Base-by-base conservation (phyloP, 2,329 filamentous ascomycete species). In the Arthrobotrys pseudoclavata region DNA sequence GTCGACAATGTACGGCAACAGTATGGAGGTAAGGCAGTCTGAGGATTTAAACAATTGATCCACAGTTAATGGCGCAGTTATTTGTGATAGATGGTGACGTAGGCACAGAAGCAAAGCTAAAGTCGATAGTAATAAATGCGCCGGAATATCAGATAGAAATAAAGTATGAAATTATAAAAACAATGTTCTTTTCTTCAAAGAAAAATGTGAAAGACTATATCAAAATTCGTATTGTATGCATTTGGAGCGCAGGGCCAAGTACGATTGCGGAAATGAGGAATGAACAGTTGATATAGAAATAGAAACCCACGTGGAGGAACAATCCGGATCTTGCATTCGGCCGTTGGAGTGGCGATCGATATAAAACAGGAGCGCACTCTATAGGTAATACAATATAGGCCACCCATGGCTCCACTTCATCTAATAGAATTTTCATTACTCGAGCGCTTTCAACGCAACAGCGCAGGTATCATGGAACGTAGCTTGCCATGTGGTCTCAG, bases 271-370 rank as follows among this genome's bases (percentile, higher is more conserved):
- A 57, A 57, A 52, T n/a, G 18, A 45, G 62, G 63, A 55, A 37
- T 62, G 42, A 48, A 15, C 15, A 48, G 9, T 53, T 61, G 20
- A 72, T 64, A 72, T 60, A 68, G 68, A 69, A 53, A 57, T 55
- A 68, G 64, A 68, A 68, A 69, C 71, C 71, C 71, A 76, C 71
- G 71, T 69, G 71, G 71, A 55, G 12, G 24, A 47, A 52, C n/a
- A 26, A 22, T 45, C 50, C 68, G 68, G 68, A 71, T 50, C 68
- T 47, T 48, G 68, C 53, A 57, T 64, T 71, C 55, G 42, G 55
- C 40, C 60, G 64, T 26, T 61, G 61, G 26, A 66, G 62, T 67
- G 62, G 62, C 69, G 69, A 74, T 62, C 52, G 62, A 72, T 55
- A 63, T 63, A 50, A 67, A 67, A 67, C 26, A 67, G 45, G 37